phyloP scores from a whole-genome alignment of 139 green algal species.

The Volvox africanus region DNA sequence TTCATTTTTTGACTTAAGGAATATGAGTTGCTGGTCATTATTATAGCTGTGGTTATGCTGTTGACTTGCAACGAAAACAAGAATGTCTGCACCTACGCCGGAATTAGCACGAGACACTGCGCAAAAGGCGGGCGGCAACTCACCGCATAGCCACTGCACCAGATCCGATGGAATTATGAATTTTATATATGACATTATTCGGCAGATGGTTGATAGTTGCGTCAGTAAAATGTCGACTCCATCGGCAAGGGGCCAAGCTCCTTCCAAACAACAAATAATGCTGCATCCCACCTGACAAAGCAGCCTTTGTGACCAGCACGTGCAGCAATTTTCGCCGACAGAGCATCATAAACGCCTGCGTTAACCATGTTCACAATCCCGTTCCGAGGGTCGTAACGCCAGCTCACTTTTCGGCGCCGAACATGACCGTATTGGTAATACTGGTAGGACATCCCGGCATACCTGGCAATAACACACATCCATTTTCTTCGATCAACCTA shows the following conservation, averaged over 20 bases:
- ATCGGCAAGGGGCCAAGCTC: background rate
- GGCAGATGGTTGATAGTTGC: too few relatives aligned
- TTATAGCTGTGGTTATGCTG: too few relatives aligned
- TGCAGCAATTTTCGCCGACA: constrained; percentile 70
- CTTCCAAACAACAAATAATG: background rate
- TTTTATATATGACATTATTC: too few relatives aligned
- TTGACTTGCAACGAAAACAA: too few relatives aligned
- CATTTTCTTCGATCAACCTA: constrained; percentile 74
- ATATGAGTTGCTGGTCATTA: too few relatives aligned
- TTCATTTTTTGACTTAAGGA: too few relatives aligned
- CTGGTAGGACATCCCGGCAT: background rate
- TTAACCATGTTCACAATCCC: background rate
- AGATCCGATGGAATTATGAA: background rate
- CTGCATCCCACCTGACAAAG: constrained; percentile 64
- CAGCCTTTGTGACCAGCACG: constrained; percentile 70
- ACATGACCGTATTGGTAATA: background rate
- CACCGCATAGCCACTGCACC: constrained; percentile 68
- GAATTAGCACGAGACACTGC: too few relatives aligned
- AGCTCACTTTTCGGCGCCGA: background rate
- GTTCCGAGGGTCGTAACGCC: constrained; percentile 5
- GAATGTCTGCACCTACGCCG: too few relatives aligned
- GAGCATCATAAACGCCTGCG: constrained; percentile 79
- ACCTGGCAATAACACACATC: constrained; percentile 74
- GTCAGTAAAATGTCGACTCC: background rate
- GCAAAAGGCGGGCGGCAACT: background rate